phyloP scores from a whole-genome alignment of 1,284 basidiomycete genomes.

The Pholiota adiposa region DNA sequence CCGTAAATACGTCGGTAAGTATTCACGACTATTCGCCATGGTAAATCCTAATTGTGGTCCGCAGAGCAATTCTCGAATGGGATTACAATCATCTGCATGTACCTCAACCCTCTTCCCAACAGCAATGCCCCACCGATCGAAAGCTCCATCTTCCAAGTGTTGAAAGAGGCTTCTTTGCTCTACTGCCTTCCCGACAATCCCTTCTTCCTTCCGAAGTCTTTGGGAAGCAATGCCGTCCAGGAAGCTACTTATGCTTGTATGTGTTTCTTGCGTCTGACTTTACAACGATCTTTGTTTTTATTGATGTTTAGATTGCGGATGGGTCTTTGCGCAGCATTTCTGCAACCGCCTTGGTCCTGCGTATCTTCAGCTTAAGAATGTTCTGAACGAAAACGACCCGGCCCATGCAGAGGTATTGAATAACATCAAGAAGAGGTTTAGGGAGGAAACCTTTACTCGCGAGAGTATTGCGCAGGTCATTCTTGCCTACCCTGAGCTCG shows the following conservation, averaged over 20 bases:
- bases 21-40: not conserved
- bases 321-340: conserved; percentile 97
- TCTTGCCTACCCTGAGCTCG: conserved; percentile 82
- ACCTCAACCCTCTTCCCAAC: conserved; percentile 87
- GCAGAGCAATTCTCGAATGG: conserved; percentile 98
- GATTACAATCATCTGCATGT: conserved; percentile 94
- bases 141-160: conserved; percentile 93
- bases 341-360: conserved; percentile 92
- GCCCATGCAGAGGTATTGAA: conserved; percentile 93
- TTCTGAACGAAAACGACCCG: conserved; percentile 90
- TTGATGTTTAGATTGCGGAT: conserved; percentile 72
- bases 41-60: conserved; percentile 15
- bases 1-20: conserved; percentile 86
- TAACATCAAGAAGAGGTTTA: conserved; percentile 95
- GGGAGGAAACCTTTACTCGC: conserved; percentile 99
- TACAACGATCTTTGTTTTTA: not conserved
- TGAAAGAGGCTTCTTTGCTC: conserved; percentile 95
- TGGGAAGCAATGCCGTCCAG: conserved; percentile 89
- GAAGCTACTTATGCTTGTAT: conserved; percentile 97
- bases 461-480: conserved; percentile 93
- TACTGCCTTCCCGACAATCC: conserved; percentile 97
- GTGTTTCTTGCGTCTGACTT: no score
- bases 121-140: conserved; percentile 88
- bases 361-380: conserved; percentile 87
- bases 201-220: conserved; percentile 76